Conservation (phyloP, 2,329 filamentous ascomycete genomes). For the Aspergillus phoenicis region DNA sequence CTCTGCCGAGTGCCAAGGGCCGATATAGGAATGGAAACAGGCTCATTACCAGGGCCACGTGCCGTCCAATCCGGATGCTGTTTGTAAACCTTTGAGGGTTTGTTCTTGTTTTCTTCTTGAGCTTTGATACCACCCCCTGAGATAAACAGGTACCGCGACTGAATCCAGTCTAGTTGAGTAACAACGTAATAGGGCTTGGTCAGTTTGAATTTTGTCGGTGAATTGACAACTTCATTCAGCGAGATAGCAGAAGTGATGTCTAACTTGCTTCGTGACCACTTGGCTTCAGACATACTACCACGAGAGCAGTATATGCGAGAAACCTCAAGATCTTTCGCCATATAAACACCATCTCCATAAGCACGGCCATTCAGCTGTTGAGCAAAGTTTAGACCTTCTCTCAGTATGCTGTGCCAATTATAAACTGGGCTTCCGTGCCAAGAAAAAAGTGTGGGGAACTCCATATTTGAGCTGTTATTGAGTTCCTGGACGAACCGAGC, state of each 20-base stretch:
- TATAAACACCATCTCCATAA: slow-evolving; percentile 80
- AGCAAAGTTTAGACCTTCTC: slow-evolving; percentile 76
- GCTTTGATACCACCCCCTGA: slow-evolving; percentile 26
- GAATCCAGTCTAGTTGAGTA: slow-evolving; percentile 78
- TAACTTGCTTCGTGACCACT: slow-evolving; percentile 70
- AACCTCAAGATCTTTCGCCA: slow-evolving; percentile 62
- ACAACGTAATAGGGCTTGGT: slow-evolving; percentile 69
- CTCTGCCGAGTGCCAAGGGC: slow-evolving; percentile 49
- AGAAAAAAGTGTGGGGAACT: slow-evolving; percentile 73
- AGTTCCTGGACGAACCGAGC: slow-evolving; percentile 70
- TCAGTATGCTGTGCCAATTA: slow-evolving; percentile 91
- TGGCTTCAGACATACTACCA: too few relatives aligned
- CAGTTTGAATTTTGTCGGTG: slow-evolving; percentile 43
- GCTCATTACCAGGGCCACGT: slow-evolving; percentile 38
- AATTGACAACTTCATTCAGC: slow-evolving; percentile 84
- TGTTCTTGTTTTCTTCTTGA: neutral
- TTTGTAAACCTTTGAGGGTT: slow-evolving; percentile 27
- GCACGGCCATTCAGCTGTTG: slow-evolving; percentile 65
- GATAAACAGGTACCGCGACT: slow-evolving; percentile 82
- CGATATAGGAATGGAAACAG: slow-evolving; percentile 56
- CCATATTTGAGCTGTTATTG: slow-evolving; percentile 42
- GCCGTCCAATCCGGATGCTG: slow-evolving; percentile 46
- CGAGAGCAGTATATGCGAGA: slow-evolving; percentile 44
- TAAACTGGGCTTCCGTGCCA: slow-evolving; percentile 77
- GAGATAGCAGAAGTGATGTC: slow-evolving; percentile 64